Evolutionary conservation across 164 flowering plant genomes (phyloP).

Genomic region (Berberis vulgaris): DNA sequence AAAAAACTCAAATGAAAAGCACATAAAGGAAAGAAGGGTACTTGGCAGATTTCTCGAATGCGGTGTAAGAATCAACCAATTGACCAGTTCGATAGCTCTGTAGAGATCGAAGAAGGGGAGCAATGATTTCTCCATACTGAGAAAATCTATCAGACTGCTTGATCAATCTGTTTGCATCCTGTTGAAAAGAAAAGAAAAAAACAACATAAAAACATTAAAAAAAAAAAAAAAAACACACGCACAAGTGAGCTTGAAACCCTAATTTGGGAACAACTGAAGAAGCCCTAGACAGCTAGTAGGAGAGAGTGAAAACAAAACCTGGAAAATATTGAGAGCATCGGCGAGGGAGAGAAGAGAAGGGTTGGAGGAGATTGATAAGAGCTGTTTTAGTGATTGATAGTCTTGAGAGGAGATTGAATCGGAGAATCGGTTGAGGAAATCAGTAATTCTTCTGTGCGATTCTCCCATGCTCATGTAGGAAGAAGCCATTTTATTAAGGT

Average conservation of each 20-base stretch:
- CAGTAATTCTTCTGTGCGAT: conserved; percentile 76
- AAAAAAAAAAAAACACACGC: not conserved
- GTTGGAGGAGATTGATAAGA: conserved; percentile 70
- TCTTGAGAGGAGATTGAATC: conserved; percentile 72
- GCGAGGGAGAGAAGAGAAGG: conserved; percentile 58
- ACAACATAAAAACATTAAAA: conserved; percentile 1
- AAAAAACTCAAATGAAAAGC: not conserved
- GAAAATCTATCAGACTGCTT: conserved; percentile 59
- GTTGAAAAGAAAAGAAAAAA: conserved; percentile 4
- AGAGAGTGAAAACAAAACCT: conserved; percentile 28
- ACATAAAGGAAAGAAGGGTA: conserved; percentile 14
- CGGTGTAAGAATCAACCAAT: conserved; percentile 59
- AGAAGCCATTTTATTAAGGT: too few species aligned
- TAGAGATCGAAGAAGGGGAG: conserved; percentile 51
- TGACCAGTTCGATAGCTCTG: conserved; percentile 53
- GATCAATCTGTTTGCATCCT: conserved; percentile 67
- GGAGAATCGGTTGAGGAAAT: conserved; percentile 66
- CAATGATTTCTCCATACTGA: conserved; percentile 56
- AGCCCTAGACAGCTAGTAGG: not conserved
- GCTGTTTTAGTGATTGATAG: conserved; percentile 50
- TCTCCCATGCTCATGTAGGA: conserved; percentile 90
- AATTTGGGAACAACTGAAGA: not conserved
- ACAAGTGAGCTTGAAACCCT: too few species aligned
- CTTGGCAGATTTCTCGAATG: conserved; percentile 89
- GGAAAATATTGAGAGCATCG: conserved; percentile 76